A percentile compares a stretch with the other conserved stretches of the same genome.
phyloP scores from a whole-genome alignment of 805 yeast species.

The Metschnikowia continentalis region DNA sequence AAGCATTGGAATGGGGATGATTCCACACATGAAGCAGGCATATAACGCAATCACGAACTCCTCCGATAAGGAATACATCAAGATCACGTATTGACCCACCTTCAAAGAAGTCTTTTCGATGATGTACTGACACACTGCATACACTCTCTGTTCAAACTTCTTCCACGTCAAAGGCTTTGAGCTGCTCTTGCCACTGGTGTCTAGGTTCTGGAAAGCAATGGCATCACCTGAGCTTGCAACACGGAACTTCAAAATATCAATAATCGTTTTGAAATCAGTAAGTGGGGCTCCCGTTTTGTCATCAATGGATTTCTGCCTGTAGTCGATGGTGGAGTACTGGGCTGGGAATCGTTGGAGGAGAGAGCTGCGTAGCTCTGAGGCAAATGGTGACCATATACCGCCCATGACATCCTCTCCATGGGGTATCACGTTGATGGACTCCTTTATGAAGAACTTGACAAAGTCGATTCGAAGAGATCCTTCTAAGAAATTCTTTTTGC shows the following conservation, averaged over 20 bases:
- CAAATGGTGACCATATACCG: constrained; percentile 79
- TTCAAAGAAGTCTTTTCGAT: constrained; percentile 59
- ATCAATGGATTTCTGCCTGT: constrained; percentile 71
- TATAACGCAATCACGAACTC: constrained; percentile 78
- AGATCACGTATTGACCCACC: constrained; percentile 68
- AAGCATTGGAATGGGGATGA: constrained; percentile 70
- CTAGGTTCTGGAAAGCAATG: constrained; percentile 58
- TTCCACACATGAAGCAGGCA: constrained; percentile 82
- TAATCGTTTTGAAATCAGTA: constrained; percentile 64
- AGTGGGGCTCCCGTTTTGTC: constrained; percentile 71
- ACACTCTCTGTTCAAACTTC: constrained; percentile 70
- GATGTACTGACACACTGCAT: constrained; percentile 69
- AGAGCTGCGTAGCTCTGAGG: constrained; percentile 60
- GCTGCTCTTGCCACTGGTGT: constrained; percentile 30
- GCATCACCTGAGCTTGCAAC: constrained; percentile 72
- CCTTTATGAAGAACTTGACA: constrained; percentile 70
- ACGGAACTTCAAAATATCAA: constrained; percentile 77
- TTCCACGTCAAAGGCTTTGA: constrained; percentile 60
- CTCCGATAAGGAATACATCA: constrained; percentile 84
- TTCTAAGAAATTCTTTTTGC: constrained; percentile 68
- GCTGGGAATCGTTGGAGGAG: constrained; percentile 60
- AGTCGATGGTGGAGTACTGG: constrained; percentile 81
- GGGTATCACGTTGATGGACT: constrained; percentile 61
- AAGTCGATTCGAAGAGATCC: constrained; percentile 78
- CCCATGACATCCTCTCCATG: constrained; percentile 74